Evolutionary conservation across 73 alveolate genomes (phyloP), one percentile per base, ranked within the genome.

Genomic region (Paramecium tetraurelia): DNA sequence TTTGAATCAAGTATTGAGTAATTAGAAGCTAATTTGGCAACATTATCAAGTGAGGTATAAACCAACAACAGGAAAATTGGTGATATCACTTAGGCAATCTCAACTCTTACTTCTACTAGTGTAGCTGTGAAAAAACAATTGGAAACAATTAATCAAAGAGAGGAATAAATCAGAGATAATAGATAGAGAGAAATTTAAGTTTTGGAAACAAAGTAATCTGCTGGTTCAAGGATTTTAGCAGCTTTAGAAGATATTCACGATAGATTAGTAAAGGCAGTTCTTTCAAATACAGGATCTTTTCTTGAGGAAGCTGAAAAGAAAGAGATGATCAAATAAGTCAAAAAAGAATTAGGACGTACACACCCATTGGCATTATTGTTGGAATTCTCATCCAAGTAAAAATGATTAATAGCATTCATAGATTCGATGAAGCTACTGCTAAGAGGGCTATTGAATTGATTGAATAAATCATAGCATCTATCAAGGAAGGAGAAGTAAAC

Each of bases 381-480:
- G 4, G 89, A 36, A 41, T 35, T 76, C 11, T 24, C 89, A 40
- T n/a, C 89, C 11, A 21, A 76, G 86, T 70, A 70, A 7, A 0
- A 22, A 70, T 11, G 0, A 18, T 46, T 8, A 46, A 9, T 29
- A 22, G 12, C 18, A 27, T 11, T 33, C 4, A 33, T 70, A 70
- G 86, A 76, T 76, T 76, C 41, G 89, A 76, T 76, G 63, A 76
- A 41, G 89, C 63, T 38, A 76, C 89, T 12, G 89, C 89, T 7
- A 76, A 31, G 18, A 76, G 41, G 41, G 89, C 48, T 5, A 76
- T 76, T 76, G 63, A 76, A 21, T 24, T 24, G 29, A 33, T 76
- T 20, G 89, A 76, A 43, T 9, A 76, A 22, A 76, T 76, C 10
- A 76, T 76, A 8, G 29, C 14, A 38, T 38, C 71, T 0, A 40